Evolutionary conservation across 1,284 basidiomycete genomes (phyloP).

Genomic region (Fomitopsis betulina): DNA sequence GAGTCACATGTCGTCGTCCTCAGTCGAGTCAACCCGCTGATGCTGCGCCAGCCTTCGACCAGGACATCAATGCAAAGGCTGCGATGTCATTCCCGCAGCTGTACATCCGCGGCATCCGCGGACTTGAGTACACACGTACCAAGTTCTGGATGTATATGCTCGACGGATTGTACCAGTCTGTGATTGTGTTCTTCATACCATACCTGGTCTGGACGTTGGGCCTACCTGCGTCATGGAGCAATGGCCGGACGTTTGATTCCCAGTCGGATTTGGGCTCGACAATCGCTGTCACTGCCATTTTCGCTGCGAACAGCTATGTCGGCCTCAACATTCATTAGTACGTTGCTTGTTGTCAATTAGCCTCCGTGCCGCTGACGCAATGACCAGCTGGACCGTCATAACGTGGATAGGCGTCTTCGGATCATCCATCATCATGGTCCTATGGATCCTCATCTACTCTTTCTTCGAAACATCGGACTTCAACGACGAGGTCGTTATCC

Average conservation of each 20-base stretch:
- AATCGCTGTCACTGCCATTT: slow-evolving; percentile 81
- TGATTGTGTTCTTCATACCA: slow-evolving; percentile 87
- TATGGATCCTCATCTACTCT: slow-evolving; percentile 88
- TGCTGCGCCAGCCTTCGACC: slow-evolving; percentile 74
- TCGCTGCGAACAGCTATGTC: slow-evolving; percentile 85
- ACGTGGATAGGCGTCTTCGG: slow-evolving; percentile 78
- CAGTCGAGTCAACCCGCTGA: not conserved
- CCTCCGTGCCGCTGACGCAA: slow-evolving; percentile 6
- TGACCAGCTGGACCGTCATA: slow-evolving; percentile 78
- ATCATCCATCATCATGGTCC: slow-evolving; percentile 74
- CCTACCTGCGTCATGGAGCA: slow-evolving; percentile 53
- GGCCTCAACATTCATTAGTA: slow-evolving; percentile 87
- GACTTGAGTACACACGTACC: slow-evolving; percentile 86
- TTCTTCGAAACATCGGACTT: slow-evolving; percentile 53
- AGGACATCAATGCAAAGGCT: slow-evolving; percentile 90
- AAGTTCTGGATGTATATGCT: slow-evolving; percentile 96
- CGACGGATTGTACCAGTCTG: slow-evolving; percentile 92
- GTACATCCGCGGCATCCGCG: slow-evolving; percentile 89
- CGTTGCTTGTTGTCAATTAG: slow-evolving; percentile 28
- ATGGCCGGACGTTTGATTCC: slow-evolving; percentile 72
- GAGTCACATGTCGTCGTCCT: slow-evolving; percentile 16
- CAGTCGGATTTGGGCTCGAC: slow-evolving; percentile 93
- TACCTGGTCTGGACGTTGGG: slow-evolving; percentile 74
- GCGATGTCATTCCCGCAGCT: slow-evolving; percentile 91
- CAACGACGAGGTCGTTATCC: slow-evolving; percentile 64